Evolutionary conservation across 768 basidiomycete species (phyloP), one percentile per base, ranked within the genome.

Genomic region (Tricholoma matsutake): DNA sequence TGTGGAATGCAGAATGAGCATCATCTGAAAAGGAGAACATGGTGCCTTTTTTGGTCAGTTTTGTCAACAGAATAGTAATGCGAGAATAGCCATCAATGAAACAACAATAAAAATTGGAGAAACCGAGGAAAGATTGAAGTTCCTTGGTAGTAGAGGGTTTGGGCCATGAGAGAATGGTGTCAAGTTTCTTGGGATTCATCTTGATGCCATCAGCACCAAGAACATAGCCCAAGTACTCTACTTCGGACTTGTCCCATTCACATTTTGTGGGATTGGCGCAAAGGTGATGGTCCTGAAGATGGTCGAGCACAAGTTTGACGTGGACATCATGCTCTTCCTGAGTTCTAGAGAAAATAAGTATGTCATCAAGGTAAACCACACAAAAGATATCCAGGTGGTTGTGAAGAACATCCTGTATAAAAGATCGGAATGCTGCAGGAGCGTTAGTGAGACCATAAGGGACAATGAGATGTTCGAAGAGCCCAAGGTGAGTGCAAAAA

Each of bases 351-450:
- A 75, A 82, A 28, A 81, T 77, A 8, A 82, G 70, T 59, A 81
- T 78, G 64, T 80, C 72, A 57, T 80, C 76, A 1, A 81, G 58
- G 65, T 81, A 83, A 45, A 82, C 74, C 29, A 81, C 71, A 59
- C 72, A 73, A 52, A 69, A 69, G n/a, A 76, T 59, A 49, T 76
- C 78, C 28, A 83, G 61, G 10, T 73, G 59, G 34, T 79, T 74
- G 9, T 67, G 67, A 7, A 82, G 68, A 10, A 73, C 72, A 57
- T 77, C 74, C 28, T 79, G 71, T 60, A 83, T 79, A 59, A 79
- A 76, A 16, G 64, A 58, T 63, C 82, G 81, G 64, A 81, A 82
- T 1, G 72, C 63, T 0, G 80, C 72, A 8, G 79, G 77, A 2
- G 75, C 73, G 57, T 79, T 77, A 32, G 72, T 73, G 6, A 78